phyloP scores from a whole-genome alignment of 164 flowering plant genomes.

The Magnolia sinica region DNA sequence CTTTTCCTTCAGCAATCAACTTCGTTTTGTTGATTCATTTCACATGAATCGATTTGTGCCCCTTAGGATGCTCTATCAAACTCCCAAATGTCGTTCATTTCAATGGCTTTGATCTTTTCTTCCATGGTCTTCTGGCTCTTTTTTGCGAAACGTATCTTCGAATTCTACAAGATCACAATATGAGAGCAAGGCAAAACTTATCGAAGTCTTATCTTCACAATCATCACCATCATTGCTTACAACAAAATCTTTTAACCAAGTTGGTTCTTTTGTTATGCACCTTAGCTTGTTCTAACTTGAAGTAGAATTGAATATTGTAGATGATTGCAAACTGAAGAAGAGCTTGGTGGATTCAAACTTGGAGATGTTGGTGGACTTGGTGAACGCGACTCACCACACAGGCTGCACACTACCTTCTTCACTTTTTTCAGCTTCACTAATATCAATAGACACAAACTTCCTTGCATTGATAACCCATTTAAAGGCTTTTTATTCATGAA shows the following conservation, averaged over 20 bases:
- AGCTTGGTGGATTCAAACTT: no score
- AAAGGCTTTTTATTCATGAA: no score
- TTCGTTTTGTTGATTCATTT: constrained; percentile 6
- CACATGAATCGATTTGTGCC: background rate
- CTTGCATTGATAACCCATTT: no score
- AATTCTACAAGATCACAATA: background rate
- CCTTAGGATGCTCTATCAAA: background rate
- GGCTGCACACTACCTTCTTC: no score
- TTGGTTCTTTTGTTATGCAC: no score
- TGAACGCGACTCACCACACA: no score
- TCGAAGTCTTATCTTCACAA: background rate
- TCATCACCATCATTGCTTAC: background rate
- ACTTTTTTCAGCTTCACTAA: no score
- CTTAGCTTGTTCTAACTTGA: background rate
- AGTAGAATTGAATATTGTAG: background rate
- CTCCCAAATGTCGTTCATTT: background rate
- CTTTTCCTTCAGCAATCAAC: background rate
- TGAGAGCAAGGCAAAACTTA: constrained; percentile 1
- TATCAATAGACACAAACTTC: no score
- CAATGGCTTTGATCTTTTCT: background rate
- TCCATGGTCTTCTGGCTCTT: background rate
- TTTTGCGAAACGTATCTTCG: background rate
- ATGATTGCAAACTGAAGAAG: no score
- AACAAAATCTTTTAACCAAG: background rate
- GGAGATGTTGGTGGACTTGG: no score